Evolutionary conservation across 768 basidiomycete genomes (phyloP).

Genomic region (Boletus tomentosulus): DNA sequence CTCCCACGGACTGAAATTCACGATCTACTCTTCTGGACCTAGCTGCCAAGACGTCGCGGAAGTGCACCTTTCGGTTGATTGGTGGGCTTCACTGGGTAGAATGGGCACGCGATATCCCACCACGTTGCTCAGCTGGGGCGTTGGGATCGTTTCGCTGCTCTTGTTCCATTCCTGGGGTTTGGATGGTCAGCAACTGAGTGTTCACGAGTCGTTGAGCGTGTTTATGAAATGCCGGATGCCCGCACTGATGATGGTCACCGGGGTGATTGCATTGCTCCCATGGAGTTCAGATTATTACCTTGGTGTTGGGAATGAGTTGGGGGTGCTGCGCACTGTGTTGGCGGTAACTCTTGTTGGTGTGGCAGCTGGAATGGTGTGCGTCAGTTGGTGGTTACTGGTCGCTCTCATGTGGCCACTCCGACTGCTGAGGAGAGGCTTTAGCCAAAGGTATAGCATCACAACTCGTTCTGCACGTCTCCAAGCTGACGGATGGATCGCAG

Average conservation of each 20-base stretch:
- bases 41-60: constrained; percentile 40
- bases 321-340: constrained; percentile 34
- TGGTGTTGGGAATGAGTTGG: constrained; percentile 56
- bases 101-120: constrained; percentile 72
- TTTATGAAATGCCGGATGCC: constrained; percentile 41
- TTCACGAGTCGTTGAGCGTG: constrained; percentile 43
- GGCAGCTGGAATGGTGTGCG: constrained; percentile 59
- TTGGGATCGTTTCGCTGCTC: constrained; percentile 61
- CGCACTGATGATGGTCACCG: constrained; percentile 40
- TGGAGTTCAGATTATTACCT: constrained; percentile 52
- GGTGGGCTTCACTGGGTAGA: constrained; percentile 66
- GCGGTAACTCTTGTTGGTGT: constrained; percentile 55
- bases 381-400: constrained; percentile 53
- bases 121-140: constrained; percentile 66
- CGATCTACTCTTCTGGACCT: constrained; percentile 52
- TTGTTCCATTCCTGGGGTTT: constrained; percentile 50
- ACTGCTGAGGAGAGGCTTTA: constrained; percentile 12
- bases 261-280: constrained; percentile 52
- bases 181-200: constrained; percentile 37
- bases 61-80: constrained; percentile 61
- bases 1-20: constrained; percentile 46
- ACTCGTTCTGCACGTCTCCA: neutral
- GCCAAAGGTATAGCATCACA: constrained; percentile 12
- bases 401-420: constrained; percentile 44
- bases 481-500: constrained; percentile 7